Percentiles rank a stretch among this genome's conserved stretches.
These are phyloP conservation scores for Grigorovia yakushimaensis DNA, from an alignment of 805 yeast genomes.

Conservation along the genomic window DNA sequence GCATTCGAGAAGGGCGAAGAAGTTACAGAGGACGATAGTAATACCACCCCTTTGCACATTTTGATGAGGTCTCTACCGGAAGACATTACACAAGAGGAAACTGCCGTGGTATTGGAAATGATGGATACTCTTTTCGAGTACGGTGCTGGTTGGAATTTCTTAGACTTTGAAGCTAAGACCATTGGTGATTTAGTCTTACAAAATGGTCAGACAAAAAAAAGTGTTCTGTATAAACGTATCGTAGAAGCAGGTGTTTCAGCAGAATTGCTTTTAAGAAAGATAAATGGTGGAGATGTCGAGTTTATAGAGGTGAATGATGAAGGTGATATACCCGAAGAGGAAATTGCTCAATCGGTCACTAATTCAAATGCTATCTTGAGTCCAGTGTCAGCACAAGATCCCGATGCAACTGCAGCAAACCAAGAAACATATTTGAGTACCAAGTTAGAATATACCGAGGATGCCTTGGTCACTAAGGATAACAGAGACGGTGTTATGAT, in stretches of 20 bases:
- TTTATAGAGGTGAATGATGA: slow-evolving; percentile 38
- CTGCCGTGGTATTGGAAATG: slow-evolving; percentile 40
- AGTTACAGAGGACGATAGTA: slow-evolving; percentile 28
- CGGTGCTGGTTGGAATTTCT: slow-evolving; percentile 89
- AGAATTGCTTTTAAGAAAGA: slow-evolving; percentile 66
- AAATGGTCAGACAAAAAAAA: slow-evolving; percentile 33
- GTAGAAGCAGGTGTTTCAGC: slow-evolving; percentile 89
- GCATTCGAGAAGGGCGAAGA: slow-evolving; percentile 38
- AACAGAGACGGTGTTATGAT: slow-evolving; percentile 90
- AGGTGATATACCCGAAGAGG: slow-evolving; percentile 16
- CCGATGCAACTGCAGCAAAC: slow-evolving; percentile 55
- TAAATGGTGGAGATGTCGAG: slow-evolving; percentile 56
- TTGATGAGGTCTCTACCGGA: slow-evolving; percentile 44
- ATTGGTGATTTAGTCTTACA: slow-evolving; percentile 74
- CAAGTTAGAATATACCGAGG: slow-evolving; percentile 52
- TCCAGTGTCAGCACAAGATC: slow-evolving; percentile 11
- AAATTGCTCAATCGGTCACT: slow-evolving; percentile 45
- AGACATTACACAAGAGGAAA: slow-evolving; percentile 32
- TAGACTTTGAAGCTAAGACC: slow-evolving; percentile 62
- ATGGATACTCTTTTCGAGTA: slow-evolving; percentile 60
- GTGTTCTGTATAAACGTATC: slow-evolving; percentile 37
- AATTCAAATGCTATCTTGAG: slow-evolving; percentile 6
- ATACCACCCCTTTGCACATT: slow-evolving; percentile 74
- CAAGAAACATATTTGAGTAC: slow-evolving; percentile 58
- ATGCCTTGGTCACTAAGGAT: slow-evolving; percentile 63